These are phyloP conservation scores for Plantago lanceolata DNA, from an alignment of 305 asterid species.

Conservation along the genomic window DNA sequence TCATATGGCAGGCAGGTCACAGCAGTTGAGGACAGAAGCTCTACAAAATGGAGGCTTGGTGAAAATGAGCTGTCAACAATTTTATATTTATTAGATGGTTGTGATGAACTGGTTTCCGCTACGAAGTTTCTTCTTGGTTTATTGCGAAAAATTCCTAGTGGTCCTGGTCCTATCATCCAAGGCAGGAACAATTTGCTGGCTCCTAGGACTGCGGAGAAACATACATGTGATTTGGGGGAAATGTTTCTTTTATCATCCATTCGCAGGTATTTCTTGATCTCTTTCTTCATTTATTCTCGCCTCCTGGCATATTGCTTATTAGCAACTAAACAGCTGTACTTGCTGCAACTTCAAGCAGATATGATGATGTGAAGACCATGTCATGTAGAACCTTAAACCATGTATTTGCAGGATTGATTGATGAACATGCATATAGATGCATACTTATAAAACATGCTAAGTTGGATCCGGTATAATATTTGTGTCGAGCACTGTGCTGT, in stretches of 20 bases:
- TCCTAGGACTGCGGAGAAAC: constrained; percentile 61
- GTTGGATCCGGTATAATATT: too few species aligned
- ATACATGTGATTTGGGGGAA: constrained; percentile 70
- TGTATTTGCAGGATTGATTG: too few species aligned
- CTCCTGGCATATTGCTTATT: neutral
- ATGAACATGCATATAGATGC: too few species aligned
- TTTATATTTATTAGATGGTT: constrained; percentile 78
- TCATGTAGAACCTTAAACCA: too few species aligned
- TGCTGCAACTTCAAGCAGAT: too few species aligned
- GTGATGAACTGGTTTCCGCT: constrained; percentile 70
- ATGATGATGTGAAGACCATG: too few species aligned
- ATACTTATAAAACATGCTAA: too few species aligned
- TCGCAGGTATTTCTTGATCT: constrained; percentile 57
- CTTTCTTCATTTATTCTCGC: constrained; percentile 12
- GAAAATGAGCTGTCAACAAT: constrained; percentile 76
- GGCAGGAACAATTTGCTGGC: constrained; percentile 55
- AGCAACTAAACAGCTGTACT: too few species aligned
- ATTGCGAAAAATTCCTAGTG: constrained; percentile 69
- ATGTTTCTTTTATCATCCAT: constrained; percentile 71
- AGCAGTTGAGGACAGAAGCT: constrained; percentile 60
- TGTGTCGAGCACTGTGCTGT: too few species aligned
- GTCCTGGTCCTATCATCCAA: constrained; percentile 50
- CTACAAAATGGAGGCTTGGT: constrained; percentile 76
- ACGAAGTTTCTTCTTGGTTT: constrained; percentile 81
- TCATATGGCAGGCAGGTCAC: constrained; percentile 56